Evolutionary conservation across 192 early-diverging fungal genomes (phyloP), one percentile per base, ranked within the genome.

Genomic region (Dissophora globulifera): DNA sequence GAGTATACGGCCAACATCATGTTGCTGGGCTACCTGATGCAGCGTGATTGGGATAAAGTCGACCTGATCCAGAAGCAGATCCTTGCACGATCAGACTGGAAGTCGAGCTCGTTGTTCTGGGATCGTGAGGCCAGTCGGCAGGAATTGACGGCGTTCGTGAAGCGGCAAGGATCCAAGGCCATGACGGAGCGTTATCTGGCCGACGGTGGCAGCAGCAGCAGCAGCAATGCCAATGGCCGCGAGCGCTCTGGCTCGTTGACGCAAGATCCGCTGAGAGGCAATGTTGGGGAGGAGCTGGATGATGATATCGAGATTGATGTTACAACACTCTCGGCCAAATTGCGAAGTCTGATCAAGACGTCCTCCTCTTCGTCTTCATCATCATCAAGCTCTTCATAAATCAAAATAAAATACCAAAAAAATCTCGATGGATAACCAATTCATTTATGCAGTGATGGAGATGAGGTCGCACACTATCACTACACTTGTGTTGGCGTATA

Each of bases 291-390:
- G 13, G 71, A 65, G 32, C 19, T 75, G 50, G 62, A 65, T 33
- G 71, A 75, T 23, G 45, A 66, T 51, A 75, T 75, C 16, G 71
- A 75, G 45, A 75, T 75, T 35, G 71, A 75, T 25, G 62, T 75
- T 13, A 60, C 71, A n/a, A 66, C 71, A 8, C 33, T 75, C 11
- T 65, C 71, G n/a, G 62, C 71, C 31, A 75, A 75, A 40, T 51
- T 75, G 4, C 46, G 55, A 17, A 48, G 57, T 3, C n/a, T 75
- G 17, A 55, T 65, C 43, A 64, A 59, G 22, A 65, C 62, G 13
- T 74, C 62, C 6, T 23, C 23, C 38, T 33, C 52, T n/a, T 58
- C 56, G 9, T 46, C 30, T 11, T 40, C 29, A 20, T 40, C 40
- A 22, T 45, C 43, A 17, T 45, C 43, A 45, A 13, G 27, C 27